Evolutionary conservation across 768 basidiomycete species (phyloP), one percentile per base, ranked within the genome.

Genomic region (Trametes cubensis): DNA sequence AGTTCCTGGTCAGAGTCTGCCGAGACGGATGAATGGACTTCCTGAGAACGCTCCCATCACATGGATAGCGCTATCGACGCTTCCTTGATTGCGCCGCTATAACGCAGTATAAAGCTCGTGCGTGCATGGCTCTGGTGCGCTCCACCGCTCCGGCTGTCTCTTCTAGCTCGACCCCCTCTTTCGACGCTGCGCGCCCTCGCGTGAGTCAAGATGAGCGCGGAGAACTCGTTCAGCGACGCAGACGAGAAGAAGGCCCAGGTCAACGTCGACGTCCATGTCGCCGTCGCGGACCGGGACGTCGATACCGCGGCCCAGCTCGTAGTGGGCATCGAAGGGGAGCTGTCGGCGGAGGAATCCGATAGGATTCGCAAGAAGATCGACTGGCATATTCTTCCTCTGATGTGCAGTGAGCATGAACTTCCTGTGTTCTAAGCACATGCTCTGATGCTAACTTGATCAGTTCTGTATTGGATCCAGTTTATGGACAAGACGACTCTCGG

Each of bases 401-500:
- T 89, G 87, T 88, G 85, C 64, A 78, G 87, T 88, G 71, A 68
- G 87, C 82, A 17, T 51, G 6, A 23, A 39, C 38, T 25, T 47
- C 34, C 38, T 20, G 21, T 48, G 10, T 11, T n/a, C 13, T 13
- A 26, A 21, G 15, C 44, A 10, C 28, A 25, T 10, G 30, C 28
- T 34, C 18, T 10, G 34, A 26, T 13, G 49, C 41, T 45, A 34
- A 49, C n/a, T 7, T 23, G 6, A 26, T 15, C 21, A 66, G 71
- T 60, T 11, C 66, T 61, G 4, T 58, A 65, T 61, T 85, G 88
- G 82, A 80, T 90, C n/a, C 88, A 90, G 69, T 89, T 85, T 62
- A 89, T 89, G 85, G 89, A 90, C 64, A 89, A 89, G 74, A 86
- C 84, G 0, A 90, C 88, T 0, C 75, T 90, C 4, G 88, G 87